Percentiles rank a stretch among this genome's conserved stretches.
Conservation (phyloP, 495 filamentous ascomycete species). For the Tuber brumale region DNA sequence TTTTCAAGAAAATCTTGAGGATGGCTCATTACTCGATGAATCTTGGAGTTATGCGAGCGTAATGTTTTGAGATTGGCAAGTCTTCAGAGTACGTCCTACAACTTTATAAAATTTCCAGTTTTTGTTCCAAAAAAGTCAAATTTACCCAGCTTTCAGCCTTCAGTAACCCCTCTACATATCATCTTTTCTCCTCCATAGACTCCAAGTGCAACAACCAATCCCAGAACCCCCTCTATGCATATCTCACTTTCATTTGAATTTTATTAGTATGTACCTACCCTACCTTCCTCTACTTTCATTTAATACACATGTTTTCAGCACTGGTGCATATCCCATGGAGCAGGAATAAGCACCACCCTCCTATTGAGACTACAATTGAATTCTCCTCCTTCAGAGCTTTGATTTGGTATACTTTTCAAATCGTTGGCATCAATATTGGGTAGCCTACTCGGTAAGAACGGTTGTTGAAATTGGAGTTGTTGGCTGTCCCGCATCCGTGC, state of each 20-base stretch:
- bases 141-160: too few relatives aligned
- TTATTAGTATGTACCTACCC: background rate
- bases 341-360: background rate
- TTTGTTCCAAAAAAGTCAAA: too few relatives aligned
- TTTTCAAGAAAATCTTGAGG: too few relatives aligned
- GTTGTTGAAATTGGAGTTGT: background rate
- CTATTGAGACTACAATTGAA: background rate
- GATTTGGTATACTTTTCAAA: background rate
- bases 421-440: background rate
- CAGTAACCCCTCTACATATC: too few relatives aligned
- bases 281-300: background rate
- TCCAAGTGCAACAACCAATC: background rate
- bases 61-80: too few relatives aligned
- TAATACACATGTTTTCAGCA: background rate
- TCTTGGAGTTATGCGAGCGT: too few relatives aligned
- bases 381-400: background rate
- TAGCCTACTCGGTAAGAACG: background rate
- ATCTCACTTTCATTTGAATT: background rate
- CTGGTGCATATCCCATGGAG: background rate
- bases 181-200: background rate
- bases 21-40: too few relatives aligned
- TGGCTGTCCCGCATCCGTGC: background rate
- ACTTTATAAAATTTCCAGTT: too few relatives aligned
- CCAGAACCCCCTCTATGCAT: background rate
- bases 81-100: too few relatives aligned